A percentile compares a stretch with the other conserved stretches of the same genome.
These are phyloP conservation scores for Ganoderma boninense DNA, from an alignment of 1,284 basidiomycete genomes.

Conservation along the genomic window DNA sequence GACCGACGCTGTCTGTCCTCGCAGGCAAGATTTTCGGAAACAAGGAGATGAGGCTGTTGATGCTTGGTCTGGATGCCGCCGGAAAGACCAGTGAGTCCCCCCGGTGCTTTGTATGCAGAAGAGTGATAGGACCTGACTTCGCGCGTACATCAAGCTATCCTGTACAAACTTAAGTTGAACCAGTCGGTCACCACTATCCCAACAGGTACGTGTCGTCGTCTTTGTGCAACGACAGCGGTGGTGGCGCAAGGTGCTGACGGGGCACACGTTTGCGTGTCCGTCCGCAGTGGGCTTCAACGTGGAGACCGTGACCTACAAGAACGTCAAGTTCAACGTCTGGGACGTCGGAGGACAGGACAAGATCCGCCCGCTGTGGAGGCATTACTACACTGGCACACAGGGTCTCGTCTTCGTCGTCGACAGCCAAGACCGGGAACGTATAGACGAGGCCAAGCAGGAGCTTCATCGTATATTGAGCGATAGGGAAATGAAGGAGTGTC, in stretches of 20 bases:
- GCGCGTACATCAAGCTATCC: constrained; percentile 74
- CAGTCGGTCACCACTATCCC: constrained; percentile 99
- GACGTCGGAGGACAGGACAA: constrained; percentile 99
- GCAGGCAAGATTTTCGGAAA: constrained; percentile 96
- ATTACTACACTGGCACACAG: constrained; percentile 99
- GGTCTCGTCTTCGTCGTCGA: constrained; percentile 98
- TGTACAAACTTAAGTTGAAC: constrained; percentile 99
- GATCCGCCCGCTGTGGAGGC: constrained; percentile 97
- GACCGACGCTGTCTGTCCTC: constrained; percentile 28
- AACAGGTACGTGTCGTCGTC: constrained; percentile 71
- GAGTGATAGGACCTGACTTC: constrained; percentile 23
- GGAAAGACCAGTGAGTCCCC: constrained; percentile 89
- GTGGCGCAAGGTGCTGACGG: constrained; percentile 5
- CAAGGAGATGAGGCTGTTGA: constrained; percentile 97
- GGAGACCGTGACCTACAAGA: constrained; percentile 99
- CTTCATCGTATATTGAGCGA: constrained; percentile 97
- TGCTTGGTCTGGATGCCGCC: constrained; percentile 95
- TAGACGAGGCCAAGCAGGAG: constrained; percentile 97
- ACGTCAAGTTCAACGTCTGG: constrained; percentile 99
- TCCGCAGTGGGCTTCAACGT: constrained; percentile 95
- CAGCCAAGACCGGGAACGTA: constrained; percentile 91
- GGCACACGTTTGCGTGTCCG: constrained; percentile 23
- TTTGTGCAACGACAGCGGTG: background rate
- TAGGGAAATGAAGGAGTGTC: constrained; percentile 97
- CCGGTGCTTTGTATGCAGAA: background rate